phyloP scores from a whole-genome alignment of 495 filamentous ascomycete species.

The Oleoguttula mirabilis region DNA sequence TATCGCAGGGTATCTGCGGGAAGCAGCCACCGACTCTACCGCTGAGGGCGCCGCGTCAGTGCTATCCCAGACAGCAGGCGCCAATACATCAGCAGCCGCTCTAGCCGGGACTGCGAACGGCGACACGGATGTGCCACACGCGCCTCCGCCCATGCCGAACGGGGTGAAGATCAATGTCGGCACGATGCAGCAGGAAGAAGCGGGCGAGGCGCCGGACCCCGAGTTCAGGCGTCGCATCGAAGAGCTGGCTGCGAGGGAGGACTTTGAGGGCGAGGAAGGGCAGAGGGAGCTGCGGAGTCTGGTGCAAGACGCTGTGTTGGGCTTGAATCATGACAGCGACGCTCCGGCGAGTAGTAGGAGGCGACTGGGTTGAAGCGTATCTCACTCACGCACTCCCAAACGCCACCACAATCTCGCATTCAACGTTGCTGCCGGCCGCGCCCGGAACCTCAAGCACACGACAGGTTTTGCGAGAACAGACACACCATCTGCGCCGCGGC shows the following conservation, averaged over 20 bases:
- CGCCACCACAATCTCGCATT: no score
- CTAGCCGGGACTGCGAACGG: background rate
- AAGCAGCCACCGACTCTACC: background rate
- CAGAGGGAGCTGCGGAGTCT: constrained; percentile 31
- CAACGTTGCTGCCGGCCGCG: no score
- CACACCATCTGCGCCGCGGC: no score
- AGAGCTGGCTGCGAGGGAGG: constrained; percentile 32
- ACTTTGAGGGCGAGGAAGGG: constrained; percentile 32
- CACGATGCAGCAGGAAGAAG: constrained; percentile 25
- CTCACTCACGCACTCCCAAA: no score
- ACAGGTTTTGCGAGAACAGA: no score
- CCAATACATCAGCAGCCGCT: background rate
- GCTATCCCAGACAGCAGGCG: constrained; percentile 1
- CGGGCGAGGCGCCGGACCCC: constrained; percentile 30
- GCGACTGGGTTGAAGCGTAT: no score
- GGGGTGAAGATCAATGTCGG: constrained; percentile 29
- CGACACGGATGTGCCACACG: constrained; percentile 17
- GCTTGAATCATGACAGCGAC: constrained; percentile 15
- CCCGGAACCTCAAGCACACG: no score
- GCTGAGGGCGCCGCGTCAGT: constrained; percentile 4
- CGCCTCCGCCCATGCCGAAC: constrained; percentile 29
- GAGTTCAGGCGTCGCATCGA: constrained; percentile 35
- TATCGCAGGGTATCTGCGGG: constrained; percentile 22
- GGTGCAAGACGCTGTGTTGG: constrained; percentile 32
- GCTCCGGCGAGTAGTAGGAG: constrained; percentile 3